Evolutionary conservation across 2,329 filamentous ascomycete species (phyloP), one percentile per base, ranked within the genome.

Genomic region (Emmonsiellopsis sp.): DNA sequence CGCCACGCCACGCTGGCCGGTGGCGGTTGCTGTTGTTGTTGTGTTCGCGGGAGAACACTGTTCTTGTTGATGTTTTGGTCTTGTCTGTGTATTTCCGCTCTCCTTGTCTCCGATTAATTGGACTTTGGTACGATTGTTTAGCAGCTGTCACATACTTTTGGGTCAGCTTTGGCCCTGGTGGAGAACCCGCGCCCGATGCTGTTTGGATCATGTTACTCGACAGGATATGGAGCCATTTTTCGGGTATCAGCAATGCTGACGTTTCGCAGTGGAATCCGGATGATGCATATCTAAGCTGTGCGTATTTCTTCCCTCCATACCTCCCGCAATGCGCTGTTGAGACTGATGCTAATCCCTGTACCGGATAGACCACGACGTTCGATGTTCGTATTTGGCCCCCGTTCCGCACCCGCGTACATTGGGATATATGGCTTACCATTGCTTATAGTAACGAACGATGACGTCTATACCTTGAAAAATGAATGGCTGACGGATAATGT

Each of bases 401-500:
- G 8, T 13, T 26, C 20, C 20, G 31, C 40, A 4, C 42, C 42
- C 15, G 30, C 9, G 6, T 30, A 15, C 11, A 5, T 31, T 2
- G 7, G 10, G 43, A 45, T n/a, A 45, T 13, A 16, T 35, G 2
- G 31, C 30, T 47, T 34, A 45, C 15, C 30, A 47, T 47, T 26
- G 20, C n/a, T 31, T 47, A 41, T 65, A 91, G 89, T 97, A 61
- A 95, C 88, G 50, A 82, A 85, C 67, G 89, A 93, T 67, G 93
- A 98, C 70, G 82, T 97, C 61, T 87, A 91, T 68, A 85, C 86
- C 13, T 81, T 98, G 55, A 89, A 87, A 72, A 79, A 87, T 70
- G 93, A 96, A 76, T 98, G 93, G 93, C 78, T 98, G 51, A 96
- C 92, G 43, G 93, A 98, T 70, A 96, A 95, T 75, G 88, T 91